phyloP scores from a whole-genome alignment of 768 basidiomycete genomes.

The Melanogaster broomeanus region DNA sequence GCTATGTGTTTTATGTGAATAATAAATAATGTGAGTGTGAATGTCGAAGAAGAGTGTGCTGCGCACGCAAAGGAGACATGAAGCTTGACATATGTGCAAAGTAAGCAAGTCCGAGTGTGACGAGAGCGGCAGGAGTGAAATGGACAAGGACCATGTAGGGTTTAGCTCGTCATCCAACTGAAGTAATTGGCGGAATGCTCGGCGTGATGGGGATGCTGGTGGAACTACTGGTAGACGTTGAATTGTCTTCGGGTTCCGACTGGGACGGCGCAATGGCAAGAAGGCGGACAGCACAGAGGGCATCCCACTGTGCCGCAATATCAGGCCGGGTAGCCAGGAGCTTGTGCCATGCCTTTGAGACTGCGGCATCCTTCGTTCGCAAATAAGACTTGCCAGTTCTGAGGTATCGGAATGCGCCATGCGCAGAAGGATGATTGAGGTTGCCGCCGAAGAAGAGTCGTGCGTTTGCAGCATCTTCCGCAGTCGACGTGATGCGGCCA shows the following conservation, averaged over 20 bases:
- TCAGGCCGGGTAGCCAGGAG: neutral
- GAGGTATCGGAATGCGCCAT: constrained; percentile 7
- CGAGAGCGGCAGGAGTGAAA: neutral
- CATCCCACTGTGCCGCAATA: neutral
- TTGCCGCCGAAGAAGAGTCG: constrained; percentile 10
- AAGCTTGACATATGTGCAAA: no score
- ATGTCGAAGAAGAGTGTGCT: neutral
- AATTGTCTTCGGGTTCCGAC: no score
- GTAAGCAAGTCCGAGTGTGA: neutral
- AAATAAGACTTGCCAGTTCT: constrained; percentile 4
- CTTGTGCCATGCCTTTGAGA: constrained; percentile 8
- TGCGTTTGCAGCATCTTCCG: constrained; percentile 6
- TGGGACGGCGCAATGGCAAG: no score
- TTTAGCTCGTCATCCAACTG: neutral
- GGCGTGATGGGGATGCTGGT: no score
- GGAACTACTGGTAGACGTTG: no score
- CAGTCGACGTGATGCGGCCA: neutral
- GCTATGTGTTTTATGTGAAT: no score
- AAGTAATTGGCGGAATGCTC: neutral
- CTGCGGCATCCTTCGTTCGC: constrained; percentile 7
- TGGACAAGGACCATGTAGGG: neutral
- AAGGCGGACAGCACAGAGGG: neutral
- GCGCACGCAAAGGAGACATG: neutral
- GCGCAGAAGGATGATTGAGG: constrained; percentile 3
- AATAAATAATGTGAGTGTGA: neutral